Conservation (phyloP, 768 basidiomycete genomes). For the Auricularia heimuer region DNA sequence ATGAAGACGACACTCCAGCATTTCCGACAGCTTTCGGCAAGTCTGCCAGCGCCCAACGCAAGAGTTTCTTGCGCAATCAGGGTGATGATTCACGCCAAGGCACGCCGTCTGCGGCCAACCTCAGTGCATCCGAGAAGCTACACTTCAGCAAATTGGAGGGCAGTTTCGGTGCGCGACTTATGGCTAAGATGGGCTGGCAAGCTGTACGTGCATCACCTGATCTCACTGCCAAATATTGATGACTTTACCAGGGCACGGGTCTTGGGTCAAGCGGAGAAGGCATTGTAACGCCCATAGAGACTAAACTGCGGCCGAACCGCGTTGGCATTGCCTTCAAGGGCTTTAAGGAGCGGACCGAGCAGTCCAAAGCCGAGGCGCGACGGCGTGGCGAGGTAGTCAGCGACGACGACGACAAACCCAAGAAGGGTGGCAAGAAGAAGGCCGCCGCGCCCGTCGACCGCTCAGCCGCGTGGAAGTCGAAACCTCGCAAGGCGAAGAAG, state of each 20-base stretch:
- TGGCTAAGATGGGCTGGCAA: conserved; percentile 94
- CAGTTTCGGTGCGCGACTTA: conserved; percentile 79
- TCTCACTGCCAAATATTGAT: not conserved
- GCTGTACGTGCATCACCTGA: conserved; percentile 31
- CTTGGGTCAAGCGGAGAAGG: conserved; percentile 68
- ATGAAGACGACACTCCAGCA: conserved; percentile 7
- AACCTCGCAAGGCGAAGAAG: conserved; percentile 64
- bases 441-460: conserved; percentile 41
- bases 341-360: conserved; percentile 81
- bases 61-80: conserved; percentile 41
- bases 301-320: conserved; percentile 65
- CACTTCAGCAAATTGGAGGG: conserved; percentile 76
- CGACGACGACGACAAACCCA: conserved; percentile 52
- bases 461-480: conserved; percentile 70
- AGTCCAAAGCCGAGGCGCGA: conserved; percentile 70
- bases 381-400: conserved; percentile 55
- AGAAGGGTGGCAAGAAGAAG: conserved; percentile 39
- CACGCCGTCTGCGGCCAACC: conserved; percentile 31
- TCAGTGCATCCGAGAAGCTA: conserved; percentile 56
- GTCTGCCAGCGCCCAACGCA: conserved; percentile 16
- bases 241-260: conserved; percentile 37
- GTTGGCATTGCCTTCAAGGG: conserved; percentile 84
- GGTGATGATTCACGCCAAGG: conserved; percentile 30
- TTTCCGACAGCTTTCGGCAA: conserved; percentile 29
- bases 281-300: conserved; percentile 81